Percentiles rank a stretch among this genome's conserved stretches.
phyloP scores from a whole-genome alignment of 495 filamentous ascomycete genomes.

The Xanthoparmelia taractica region DNA sequence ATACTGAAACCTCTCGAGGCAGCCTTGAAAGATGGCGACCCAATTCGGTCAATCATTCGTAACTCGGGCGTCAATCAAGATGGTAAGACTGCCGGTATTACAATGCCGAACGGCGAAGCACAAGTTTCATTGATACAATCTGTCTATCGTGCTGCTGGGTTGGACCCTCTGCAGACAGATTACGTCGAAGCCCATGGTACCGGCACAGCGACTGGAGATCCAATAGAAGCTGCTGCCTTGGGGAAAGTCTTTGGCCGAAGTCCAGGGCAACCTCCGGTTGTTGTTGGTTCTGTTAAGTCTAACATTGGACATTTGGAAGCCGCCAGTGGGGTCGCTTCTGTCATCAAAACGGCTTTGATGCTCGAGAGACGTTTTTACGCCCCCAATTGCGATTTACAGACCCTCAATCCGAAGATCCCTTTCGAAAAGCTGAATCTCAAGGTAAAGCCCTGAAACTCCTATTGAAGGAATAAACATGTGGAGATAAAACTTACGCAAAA shows the following conservation, averaged over 20 bases:
- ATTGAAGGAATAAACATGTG: neutral
- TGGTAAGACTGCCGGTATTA: slow-evolving; percentile 41
- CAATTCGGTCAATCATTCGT: slow-evolving; percentile 32
- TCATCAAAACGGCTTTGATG: slow-evolving; percentile 50
- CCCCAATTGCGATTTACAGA: slow-evolving; percentile 45
- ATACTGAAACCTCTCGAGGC: slow-evolving; percentile 36
- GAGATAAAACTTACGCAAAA: neutral
- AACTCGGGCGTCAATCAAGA: slow-evolving; percentile 39
- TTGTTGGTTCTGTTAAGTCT: slow-evolving; percentile 43
- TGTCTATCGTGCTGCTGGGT: slow-evolving; percentile 32
- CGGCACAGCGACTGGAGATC: slow-evolving; percentile 12
- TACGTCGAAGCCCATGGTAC: slow-evolving; percentile 36
- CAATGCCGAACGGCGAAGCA: slow-evolving; percentile 33
- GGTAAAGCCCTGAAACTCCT: neutral
- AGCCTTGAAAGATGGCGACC: slow-evolving; percentile 35
- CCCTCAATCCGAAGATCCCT: slow-evolving; percentile 1
- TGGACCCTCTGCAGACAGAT: slow-evolving; percentile 33
- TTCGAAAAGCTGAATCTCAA: neutral
- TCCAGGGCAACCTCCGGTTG: slow-evolving; percentile 14
- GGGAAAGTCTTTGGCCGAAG: neutral
- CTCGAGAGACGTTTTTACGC: slow-evolving; percentile 43
- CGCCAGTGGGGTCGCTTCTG: slow-evolving; percentile 45
- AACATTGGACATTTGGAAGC: slow-evolving; percentile 49
- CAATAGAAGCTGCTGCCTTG: slow-evolving; percentile 17
- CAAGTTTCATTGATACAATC: slow-evolving; percentile 37